These are phyloP conservation scores for Gentiana macrophylla DNA, from an alignment of 257 asterid species.

Conservation along the genomic window DNA sequence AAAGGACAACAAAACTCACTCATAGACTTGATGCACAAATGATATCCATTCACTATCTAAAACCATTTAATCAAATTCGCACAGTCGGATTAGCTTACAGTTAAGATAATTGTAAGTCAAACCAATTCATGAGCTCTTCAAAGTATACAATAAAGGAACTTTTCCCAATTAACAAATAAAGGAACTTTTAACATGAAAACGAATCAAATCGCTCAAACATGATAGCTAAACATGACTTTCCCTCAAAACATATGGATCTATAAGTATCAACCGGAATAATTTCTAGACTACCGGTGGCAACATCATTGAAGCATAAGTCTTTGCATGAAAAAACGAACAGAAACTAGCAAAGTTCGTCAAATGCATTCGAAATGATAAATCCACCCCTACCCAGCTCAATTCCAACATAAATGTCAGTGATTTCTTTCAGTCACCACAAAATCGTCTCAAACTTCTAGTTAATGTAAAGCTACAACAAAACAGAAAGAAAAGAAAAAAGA, in stretches of 20 bases:
- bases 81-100: no score
- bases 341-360: not conserved
- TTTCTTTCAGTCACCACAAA: not conserved
- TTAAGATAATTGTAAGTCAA: no score
- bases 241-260: no score
- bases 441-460: not conserved
- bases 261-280: no score
- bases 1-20: not conserved
- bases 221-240: no score
- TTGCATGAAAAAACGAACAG: not conserved
- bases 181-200: no score
- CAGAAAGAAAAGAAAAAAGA: not conserved
- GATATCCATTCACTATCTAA: not conserved
- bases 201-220: no score
- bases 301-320: not conserved
- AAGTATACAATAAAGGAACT: no score
- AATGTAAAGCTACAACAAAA: not conserved
- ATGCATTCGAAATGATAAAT: not conserved
- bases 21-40: not conserved
- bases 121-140: no score
- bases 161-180: no score
- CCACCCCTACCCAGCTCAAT: not conserved
- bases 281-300: no score
- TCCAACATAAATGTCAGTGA: not conserved
- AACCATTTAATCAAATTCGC: no score